Evolutionary conservation across 305 asterid species (phyloP), one percentile per base, ranked within the genome.

Genomic region (Fraxinus greggii): DNA sequence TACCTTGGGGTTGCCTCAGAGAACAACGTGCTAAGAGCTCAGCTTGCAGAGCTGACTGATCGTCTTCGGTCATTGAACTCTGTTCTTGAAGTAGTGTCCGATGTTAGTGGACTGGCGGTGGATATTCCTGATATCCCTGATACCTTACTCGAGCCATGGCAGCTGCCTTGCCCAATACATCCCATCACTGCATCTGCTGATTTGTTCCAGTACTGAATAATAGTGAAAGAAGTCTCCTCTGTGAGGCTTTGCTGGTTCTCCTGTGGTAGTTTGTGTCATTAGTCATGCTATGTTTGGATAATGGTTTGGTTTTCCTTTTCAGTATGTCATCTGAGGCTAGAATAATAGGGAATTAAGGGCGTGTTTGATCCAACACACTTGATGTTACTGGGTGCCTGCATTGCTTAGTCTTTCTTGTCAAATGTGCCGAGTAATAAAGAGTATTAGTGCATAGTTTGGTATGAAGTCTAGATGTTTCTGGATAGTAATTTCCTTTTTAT

Each of bases 11-110:
- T 85, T 6, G 85, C 85, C 15, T 84, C 90, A 0, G 88, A 91
- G 80, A 91, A 91, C 76, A 84, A 83, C 74, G 91, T 91, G 51
- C 48, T 89, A 77, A 89, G 89, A 84, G 94, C 94, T 48, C 92
- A 83, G 84, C 67, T 83, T 35, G 84, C 85, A 4, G 94, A 91
- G 61, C 84, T 91, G 82, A 84, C 91, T 38, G 90, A 88, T 40
- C 89, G 91, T 2, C 83, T 90, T 7, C 80, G 83, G 0, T 89
- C 93, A 0, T 54, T 89, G 73, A 90, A 90, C 63, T 72, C 86
- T 8, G 87, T 90, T 5, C 81, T 86, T 85, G 81, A 82, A 31
- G 78, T 88, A 23, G 85, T 81, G 10, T 87, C 91, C 3, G 89
- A 80, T 19, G 87, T 84, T 79, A 90, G 83, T 72, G 91, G 91